Evolutionary conservation across 257 asterid genomes (phyloP), one percentile per base, ranked within the genome.

Genomic region (Coffea canephora): DNA sequence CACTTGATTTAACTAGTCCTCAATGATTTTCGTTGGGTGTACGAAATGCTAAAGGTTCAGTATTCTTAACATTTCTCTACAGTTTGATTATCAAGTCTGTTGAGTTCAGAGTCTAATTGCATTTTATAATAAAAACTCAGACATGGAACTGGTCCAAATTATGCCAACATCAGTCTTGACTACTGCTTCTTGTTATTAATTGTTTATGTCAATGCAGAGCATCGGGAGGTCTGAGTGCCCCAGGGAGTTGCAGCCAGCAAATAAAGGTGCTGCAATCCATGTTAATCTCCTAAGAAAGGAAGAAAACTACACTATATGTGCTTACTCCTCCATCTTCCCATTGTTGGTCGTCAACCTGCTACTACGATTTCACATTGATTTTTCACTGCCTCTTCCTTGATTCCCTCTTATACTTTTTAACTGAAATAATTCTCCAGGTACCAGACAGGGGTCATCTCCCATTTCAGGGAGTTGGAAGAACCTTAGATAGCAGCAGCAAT

Each of bases 261-360:
- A 87, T 82, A 84, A 49, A 88, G 80, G 86, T 80, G 83, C 86
- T 23, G 57, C 75, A 0, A 91, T 92, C 78, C 94, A 88, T 65
- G 94, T 90, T 74, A 89, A 86, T 83, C 97, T 94, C 79, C 77
- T 82, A 61, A 90, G 95, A 84, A 94, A 78, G 88, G 97, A 90
- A 59, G 97, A 86, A 82, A 86, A 92, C 74, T 91, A 84, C 88
- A 84, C 76, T 80, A 97, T 93, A 80, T 62, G 87, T 81, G 72
- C 69, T 45, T n/a, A 68, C 67, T 80, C 73, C 77, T 59, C 1
- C 6, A n/a, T 72, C 43, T 5, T 15, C 39, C 12, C 6, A n/a
- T 66, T 10, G 50, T 6, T 73, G 31, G 71, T 48, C 11, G 43
- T 75, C 21, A 4, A 39, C 41, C 72, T 78, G 61, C 66, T 76